A percentile compares a stretch with the other conserved stretches of the same genome.
phyloP scores from a whole-genome alignment of 305 asterid genomes.

The Ilex paraguariensis region DNA sequence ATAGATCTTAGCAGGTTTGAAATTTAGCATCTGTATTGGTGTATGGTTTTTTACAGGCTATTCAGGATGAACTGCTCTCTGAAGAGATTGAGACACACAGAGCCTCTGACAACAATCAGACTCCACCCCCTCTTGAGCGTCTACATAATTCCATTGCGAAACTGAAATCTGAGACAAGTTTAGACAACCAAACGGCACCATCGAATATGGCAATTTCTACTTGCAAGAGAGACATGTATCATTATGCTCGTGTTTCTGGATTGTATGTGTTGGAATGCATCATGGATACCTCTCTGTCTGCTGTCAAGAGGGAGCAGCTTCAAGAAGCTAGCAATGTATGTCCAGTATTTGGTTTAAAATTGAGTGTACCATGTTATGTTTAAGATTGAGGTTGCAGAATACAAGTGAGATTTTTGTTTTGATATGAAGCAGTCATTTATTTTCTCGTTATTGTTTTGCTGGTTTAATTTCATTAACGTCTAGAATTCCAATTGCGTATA shows the following conservation, averaged over 20 bases:
- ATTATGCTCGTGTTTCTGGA: conserved; percentile 80
- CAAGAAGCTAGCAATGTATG: conserved; percentile 85
- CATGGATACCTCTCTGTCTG: conserved; percentile 68
- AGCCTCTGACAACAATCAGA: conserved; percentile 51
- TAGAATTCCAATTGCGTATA: conserved; percentile 23
- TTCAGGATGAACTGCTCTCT: conserved; percentile 71
- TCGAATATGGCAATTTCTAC: conserved; percentile 40
- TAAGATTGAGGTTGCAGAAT: neutral
- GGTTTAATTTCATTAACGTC: conserved; percentile 16
- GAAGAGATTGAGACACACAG: conserved; percentile 57
- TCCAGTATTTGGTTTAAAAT: conserved; percentile 13
- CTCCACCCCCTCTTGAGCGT: conserved; percentile 65
- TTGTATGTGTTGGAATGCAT: conserved; percentile 69
- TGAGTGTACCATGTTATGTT: neutral
- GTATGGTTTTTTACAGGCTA: conserved; percentile 46
- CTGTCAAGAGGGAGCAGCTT: conserved; percentile 72
- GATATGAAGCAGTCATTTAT: conserved; percentile 4
- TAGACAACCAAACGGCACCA: conserved; percentile 28
- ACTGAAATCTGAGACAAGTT: conserved; percentile 36
- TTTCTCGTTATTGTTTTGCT: conserved; percentile 1
- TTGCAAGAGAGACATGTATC: conserved; percentile 85
- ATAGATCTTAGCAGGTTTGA: too few relatives aligned
- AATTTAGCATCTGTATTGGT: neutral
- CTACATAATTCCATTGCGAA: conserved; percentile 47
- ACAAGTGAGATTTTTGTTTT: neutral